These are phyloP conservation scores for Samsoniella hepiali DNA, from an alignment of 2,329 filamentous ascomycete species.

Conservation along the genomic window DNA sequence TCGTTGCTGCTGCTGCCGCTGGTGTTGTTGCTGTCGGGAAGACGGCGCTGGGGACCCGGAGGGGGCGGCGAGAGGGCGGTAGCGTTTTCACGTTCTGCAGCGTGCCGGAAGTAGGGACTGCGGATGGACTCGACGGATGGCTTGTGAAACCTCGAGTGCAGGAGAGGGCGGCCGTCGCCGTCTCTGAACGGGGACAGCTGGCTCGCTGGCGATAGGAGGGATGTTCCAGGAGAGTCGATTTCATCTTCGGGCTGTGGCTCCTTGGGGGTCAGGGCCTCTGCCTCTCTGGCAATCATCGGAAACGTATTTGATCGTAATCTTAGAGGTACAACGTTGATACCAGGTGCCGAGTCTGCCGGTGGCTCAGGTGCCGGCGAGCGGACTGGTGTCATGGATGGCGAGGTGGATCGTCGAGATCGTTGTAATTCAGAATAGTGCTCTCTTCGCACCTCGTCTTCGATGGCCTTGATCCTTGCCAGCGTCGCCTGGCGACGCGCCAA, in stretches of 20 bases:
- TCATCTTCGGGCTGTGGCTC: neutral
- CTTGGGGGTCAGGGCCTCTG: neutral
- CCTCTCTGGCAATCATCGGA: neutral
- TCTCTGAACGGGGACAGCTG: neutral
- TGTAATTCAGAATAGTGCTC: conserved; percentile 33
- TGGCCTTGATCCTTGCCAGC: conserved; percentile 54
- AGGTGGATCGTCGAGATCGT: conserved; percentile 45
- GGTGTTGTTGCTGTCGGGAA: neutral
- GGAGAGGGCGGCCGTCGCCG: conserved; percentile 1
- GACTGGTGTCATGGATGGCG: conserved; percentile 33
- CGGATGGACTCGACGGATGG: conserved; percentile 10
- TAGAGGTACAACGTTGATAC: conserved; percentile 7
- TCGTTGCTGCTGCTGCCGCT: neutral
- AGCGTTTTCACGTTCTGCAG: neutral
- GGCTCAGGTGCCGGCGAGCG: neutral
- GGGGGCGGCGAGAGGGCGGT: conserved; percentile 11
- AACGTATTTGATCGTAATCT: conserved; percentile 12
- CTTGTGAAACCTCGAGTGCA: conserved; percentile 18
- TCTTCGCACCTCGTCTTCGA: conserved; percentile 42
- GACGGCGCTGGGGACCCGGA: neutral
- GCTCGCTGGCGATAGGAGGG: neutral
- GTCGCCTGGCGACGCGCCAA: conserved; percentile 58
- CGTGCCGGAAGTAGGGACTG: conserved; percentile 9
- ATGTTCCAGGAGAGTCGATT: neutral
- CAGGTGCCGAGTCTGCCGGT: neutral